Percentiles rank a stretch among this genome's conserved stretches.
phyloP scores from a whole-genome alignment of 768 basidiomycete species.

The Aureoboletus auriporus region DNA sequence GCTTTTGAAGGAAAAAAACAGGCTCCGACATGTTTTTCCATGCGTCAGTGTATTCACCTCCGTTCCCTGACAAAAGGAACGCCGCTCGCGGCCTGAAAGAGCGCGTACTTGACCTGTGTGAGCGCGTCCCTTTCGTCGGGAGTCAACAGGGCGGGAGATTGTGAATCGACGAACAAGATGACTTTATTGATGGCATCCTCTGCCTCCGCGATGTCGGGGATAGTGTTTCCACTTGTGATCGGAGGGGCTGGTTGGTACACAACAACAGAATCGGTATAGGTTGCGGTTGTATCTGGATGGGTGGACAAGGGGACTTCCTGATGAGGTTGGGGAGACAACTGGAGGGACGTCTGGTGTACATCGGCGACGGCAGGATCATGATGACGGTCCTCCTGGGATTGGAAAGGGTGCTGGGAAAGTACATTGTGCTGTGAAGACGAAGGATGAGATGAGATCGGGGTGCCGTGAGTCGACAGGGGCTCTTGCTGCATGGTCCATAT shows the following conservation, averaged over 20 bases:
- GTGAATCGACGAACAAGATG: conserved; percentile 48
- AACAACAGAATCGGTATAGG: conserved; percentile 27
- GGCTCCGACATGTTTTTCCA: neutral
- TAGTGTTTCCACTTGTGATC: conserved; percentile 28
- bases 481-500: conserved; percentile 33
- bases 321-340: conserved; percentile 24
- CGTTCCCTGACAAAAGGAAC: conserved; percentile 33
- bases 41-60: conserved; percentile 16
- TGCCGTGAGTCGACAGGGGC: conserved; percentile 20
- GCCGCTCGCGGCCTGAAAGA: conserved; percentile 46
- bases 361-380: conserved; percentile 23
- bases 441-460: conserved; percentile 31
- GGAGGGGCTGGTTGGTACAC: conserved; percentile 33
- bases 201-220: conserved; percentile 45
- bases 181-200: conserved; percentile 54
- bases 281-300: conserved; percentile 19
- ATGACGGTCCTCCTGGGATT: conserved; percentile 24
- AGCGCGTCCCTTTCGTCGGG: conserved; percentile 39
- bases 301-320: conserved; percentile 28
- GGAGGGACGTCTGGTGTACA: conserved; percentile 26
- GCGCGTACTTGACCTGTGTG: conserved; percentile 44
- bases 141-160: conserved; percentile 28
- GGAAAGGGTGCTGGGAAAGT: conserved; percentile 28
- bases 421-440: conserved; percentile 26
- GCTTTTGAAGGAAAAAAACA: conserved; percentile 18